A percentile compares a stretch with the other conserved stretches of the same genome.
Conservation (phyloP, 495 filamentous ascomycete species). For the Filosporella fistucella region DNA sequence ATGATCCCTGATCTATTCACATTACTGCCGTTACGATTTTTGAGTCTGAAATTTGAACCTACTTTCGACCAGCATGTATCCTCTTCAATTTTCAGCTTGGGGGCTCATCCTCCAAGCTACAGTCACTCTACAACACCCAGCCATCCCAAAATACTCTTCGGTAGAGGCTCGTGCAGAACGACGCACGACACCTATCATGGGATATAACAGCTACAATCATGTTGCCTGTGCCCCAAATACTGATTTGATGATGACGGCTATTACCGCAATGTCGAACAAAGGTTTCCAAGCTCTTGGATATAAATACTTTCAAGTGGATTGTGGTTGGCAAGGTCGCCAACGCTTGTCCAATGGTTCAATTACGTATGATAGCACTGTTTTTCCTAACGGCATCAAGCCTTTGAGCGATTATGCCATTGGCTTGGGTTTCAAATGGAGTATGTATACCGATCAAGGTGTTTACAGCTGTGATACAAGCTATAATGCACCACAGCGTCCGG, state of each 20-base stretch:
- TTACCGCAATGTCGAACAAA: too few relatives aligned
- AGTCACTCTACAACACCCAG: background rate
- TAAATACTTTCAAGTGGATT: background rate
- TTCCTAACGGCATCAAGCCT: background rate
- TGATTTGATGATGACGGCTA: background rate
- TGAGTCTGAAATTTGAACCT: too few relatives aligned
- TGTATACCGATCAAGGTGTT: too few relatives aligned
- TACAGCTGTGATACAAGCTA: too few relatives aligned
- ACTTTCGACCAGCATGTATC: background rate
- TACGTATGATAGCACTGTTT: background rate
- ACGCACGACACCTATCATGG: too few relatives aligned
- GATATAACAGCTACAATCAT: background rate
- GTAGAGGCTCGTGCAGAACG: too few relatives aligned
- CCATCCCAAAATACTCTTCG: background rate
- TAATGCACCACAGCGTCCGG: background rate
- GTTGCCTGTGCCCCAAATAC: background rate
- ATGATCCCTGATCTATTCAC: too few relatives aligned
- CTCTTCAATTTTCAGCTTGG: background rate
- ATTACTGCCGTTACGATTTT: too few relatives aligned
- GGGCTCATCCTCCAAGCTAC: background rate
- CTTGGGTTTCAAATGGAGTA: too few relatives aligned
- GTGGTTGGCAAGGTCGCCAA: background rate
- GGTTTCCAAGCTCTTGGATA: too few relatives aligned
- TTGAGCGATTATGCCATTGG: too few relatives aligned
- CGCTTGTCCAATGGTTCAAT: background rate